A percentile compares a stretch with the other conserved stretches of the same genome.
phyloP scores from a whole-genome alignment of 2,329 filamentous ascomycete genomes.

The Epichloe sibirici region DNA sequence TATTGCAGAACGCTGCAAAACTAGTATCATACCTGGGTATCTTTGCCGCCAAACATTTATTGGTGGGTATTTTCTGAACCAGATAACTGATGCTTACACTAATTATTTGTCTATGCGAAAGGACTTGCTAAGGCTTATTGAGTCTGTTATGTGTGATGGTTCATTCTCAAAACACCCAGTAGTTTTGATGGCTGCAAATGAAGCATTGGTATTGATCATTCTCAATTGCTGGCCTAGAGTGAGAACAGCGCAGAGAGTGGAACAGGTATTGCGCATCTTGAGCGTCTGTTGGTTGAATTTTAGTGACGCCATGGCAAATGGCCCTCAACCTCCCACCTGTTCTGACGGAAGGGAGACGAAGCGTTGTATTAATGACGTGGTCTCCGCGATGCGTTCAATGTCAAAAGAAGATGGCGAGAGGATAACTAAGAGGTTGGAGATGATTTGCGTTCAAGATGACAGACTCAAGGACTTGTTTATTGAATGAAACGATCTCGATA shows the following conservation, averaged over 20 bases:
- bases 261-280: slow-evolving; percentile 50
- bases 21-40: slow-evolving; percentile 48
- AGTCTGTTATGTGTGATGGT: slow-evolving; percentile 53
- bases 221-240: slow-evolving; percentile 59
- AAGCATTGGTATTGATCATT: slow-evolving; percentile 45
- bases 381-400: background rate
- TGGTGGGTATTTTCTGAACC: slow-evolving; percentile 27
- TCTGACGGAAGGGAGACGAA: background rate
- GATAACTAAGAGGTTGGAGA: background rate
- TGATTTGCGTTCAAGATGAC: background rate
- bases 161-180: slow-evolving; percentile 46
- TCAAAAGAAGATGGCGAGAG: background rate
- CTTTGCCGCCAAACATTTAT: slow-evolving; percentile 53
- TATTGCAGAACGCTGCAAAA: slow-evolving; percentile 37
- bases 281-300: slow-evolving; percentile 51
- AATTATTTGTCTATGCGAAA: slow-evolving; percentile 18
- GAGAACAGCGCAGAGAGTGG: slow-evolving; percentile 37
- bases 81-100: background rate
- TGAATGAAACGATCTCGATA: background rate
- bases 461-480: background rate
- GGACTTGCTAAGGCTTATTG: slow-evolving; percentile 56
- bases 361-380: background rate
- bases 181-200: slow-evolving; percentile 39
- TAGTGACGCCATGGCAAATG: slow-evolving; percentile 18
- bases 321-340: background rate